Percentiles rank a stretch among this genome's conserved stretches.
phyloP scores from a whole-genome alignment of 768 basidiomycete genomes.

The Collybiopsis confluens region DNA sequence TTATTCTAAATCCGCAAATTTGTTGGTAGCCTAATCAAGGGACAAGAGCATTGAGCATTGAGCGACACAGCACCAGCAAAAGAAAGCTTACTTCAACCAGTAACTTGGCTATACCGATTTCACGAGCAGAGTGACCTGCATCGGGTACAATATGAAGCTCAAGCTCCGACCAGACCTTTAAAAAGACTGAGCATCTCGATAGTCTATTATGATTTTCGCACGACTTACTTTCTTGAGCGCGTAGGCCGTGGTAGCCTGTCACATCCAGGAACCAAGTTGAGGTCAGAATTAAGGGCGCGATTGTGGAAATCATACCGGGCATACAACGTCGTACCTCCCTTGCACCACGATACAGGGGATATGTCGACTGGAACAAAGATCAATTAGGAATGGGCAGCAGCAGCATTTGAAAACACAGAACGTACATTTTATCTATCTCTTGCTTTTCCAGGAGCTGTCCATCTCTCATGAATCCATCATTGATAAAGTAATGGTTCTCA shows the following conservation, averaged over 20 bases:
- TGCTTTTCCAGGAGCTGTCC: slow-evolving; percentile 83
- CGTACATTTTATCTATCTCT: slow-evolving; percentile 85
- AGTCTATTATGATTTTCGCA: too few species aligned
- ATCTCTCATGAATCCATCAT: slow-evolving; percentile 82
- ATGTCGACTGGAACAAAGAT: slow-evolving; percentile 55
- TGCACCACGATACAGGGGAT: slow-evolving; percentile 82
- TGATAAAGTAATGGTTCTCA: slow-evolving; percentile 89
- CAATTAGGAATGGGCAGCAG: neutral
- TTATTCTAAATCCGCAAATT: slow-evolving; percentile 30
- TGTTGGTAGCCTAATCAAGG: slow-evolving; percentile 34
- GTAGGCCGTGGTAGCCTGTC: slow-evolving; percentile 73
- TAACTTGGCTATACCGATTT: slow-evolving; percentile 62
- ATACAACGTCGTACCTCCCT: slow-evolving; percentile 87
- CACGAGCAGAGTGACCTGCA: slow-evolving; percentile 84
- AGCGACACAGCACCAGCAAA: neutral
- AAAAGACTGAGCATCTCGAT: neutral
- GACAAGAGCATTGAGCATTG: neutral
- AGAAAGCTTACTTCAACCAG: slow-evolving; percentile 57
- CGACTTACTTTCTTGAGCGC: slow-evolving; percentile 63
- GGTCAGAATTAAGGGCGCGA: too few species aligned
- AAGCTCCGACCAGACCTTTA: slow-evolving; percentile 74
- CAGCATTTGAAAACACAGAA: neutral
- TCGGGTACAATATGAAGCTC: slow-evolving; percentile 74
- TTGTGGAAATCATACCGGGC: slow-evolving; percentile 64
- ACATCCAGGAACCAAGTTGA: neutral